These are phyloP conservation scores for Warburgia ugandensis DNA, from an alignment of 164 flowering plant species.

Conservation along the genomic window DNA sequence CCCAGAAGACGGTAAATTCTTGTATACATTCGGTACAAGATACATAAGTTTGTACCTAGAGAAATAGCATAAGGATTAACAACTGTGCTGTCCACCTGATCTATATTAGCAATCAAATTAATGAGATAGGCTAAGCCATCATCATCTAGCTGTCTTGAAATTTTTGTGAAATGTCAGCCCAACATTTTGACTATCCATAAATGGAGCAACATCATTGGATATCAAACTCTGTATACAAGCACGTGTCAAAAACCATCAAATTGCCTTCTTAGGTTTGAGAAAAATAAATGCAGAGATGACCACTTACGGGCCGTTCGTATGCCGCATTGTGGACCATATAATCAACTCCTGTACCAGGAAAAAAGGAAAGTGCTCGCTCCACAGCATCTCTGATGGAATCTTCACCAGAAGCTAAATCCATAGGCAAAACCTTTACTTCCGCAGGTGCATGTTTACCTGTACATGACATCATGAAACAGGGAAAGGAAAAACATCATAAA, in stretches of 20 bases:
- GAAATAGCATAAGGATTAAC: too few species aligned
- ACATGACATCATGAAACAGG: background rate
- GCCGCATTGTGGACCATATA: slow-evolving; percentile 96
- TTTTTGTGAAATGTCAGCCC: too few species aligned
- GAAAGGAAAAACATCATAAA: background rate
- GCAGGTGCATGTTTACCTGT: slow-evolving; percentile 84
- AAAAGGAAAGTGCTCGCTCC: slow-evolving; percentile 69
- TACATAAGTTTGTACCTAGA: too few species aligned
- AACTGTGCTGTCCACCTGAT: too few species aligned
- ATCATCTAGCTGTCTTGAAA: too few species aligned
- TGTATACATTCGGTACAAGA: too few species aligned
- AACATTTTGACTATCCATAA: too few species aligned
- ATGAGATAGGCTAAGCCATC: too few species aligned
- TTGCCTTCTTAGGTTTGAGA: background rate
- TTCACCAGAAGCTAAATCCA: slow-evolving; percentile 80
- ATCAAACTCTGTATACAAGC: too few species aligned
- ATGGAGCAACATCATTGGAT: too few species aligned
- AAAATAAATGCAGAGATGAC: background rate
- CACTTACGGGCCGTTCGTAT: slow-evolving; percentile 85
- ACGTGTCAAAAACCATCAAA: background rate
- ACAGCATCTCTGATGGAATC: slow-evolving; percentile 58
- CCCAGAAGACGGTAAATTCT: too few species aligned
- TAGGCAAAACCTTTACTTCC: slow-evolving; percentile 68
- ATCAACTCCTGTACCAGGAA: slow-evolving; percentile 72
- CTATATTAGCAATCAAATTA: too few species aligned